phyloP scores from a whole-genome alignment of 495 filamentous ascomycete genomes.

The Thermochaetoides thermophila region DNA sequence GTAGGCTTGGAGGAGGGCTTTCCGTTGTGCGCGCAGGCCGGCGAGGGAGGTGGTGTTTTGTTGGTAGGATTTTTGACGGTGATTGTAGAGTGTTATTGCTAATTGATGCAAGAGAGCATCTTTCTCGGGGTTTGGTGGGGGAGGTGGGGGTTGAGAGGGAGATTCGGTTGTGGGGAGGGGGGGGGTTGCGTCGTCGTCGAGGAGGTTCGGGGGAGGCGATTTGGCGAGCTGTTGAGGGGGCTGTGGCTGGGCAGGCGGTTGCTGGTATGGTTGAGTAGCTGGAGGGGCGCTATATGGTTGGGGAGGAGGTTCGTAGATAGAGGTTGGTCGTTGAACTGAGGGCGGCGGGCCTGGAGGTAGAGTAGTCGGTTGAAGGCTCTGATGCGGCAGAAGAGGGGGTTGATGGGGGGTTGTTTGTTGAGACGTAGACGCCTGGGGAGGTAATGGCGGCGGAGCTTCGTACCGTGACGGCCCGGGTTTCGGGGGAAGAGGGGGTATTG shows the following conservation, averaged over 20 bases:
- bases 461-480: too few relatives aligned
- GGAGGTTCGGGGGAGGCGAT: constrained; percentile 49
- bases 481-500: too few relatives aligned
- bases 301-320: too few relatives aligned
- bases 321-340: too few relatives aligned
- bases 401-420: too few relatives aligned
- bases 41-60: constrained; percentile 57
- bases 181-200: constrained; percentile 49
- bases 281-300: constrained; percentile 12
- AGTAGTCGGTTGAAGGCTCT: too few relatives aligned
- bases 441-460: too few relatives aligned
- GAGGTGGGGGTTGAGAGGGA: constrained; percentile 61
- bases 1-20: constrained; percentile 55
- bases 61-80: constrained; percentile 44
- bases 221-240: constrained; percentile 23
- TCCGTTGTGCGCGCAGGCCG: constrained; percentile 64
- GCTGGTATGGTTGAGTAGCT: constrained; percentile 15
- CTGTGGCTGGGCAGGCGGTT: constrained; percentile 14
- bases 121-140: constrained; percentile 94
- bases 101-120: constrained; percentile 72
- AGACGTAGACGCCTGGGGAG: too few relatives aligned
- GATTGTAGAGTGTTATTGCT: constrained; percentile 48
- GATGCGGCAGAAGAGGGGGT: too few relatives aligned
- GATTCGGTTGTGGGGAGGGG: constrained; percentile 39
- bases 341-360: too few relatives aligned